Conservation (phyloP, 2,329 filamentous ascomycete genomes). For the Fusarium sp. region DNA sequence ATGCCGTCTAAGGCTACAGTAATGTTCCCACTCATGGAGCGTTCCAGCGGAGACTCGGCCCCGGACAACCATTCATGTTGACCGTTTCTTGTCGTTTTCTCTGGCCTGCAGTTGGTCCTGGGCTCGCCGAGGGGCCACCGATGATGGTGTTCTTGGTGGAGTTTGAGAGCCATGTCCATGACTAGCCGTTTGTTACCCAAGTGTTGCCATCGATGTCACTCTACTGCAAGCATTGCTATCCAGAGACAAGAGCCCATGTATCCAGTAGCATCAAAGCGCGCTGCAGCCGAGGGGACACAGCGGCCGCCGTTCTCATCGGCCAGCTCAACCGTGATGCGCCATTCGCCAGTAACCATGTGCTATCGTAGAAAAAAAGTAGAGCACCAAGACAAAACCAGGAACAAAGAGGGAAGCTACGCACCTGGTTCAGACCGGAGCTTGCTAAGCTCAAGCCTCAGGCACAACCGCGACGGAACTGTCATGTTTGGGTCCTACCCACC, state of each 20-base stretch:
- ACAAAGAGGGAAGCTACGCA: slow-evolving; percentile 25
- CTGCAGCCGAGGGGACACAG: slow-evolving; percentile 23
- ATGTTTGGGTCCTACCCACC: slow-evolving; percentile 39
- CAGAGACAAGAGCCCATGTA: slow-evolving; percentile 25
- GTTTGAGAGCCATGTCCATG: slow-evolving; percentile 24
- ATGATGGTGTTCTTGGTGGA: slow-evolving; percentile 36
- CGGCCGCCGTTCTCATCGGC: slow-evolving; percentile 31
- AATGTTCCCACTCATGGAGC: slow-evolving; percentile 3
- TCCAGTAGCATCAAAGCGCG: slow-evolving; percentile 9
- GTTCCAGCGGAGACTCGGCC: slow-evolving; percentile 7
- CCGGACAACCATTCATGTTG: neutral
- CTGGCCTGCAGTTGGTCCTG: neutral
- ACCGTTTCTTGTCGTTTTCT: neutral
- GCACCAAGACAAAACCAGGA: slow-evolving; percentile 10
- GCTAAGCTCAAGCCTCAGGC: slow-evolving; percentile 36
- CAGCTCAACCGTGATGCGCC: slow-evolving; percentile 10
- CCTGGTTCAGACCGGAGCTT: slow-evolving; percentile 3
- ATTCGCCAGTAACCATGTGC: slow-evolving; percentile 26
- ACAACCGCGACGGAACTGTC: slow-evolving; percentile 31
- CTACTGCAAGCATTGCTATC: slow-evolving; percentile 23
- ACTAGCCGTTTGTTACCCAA: slow-evolving; percentile 24
- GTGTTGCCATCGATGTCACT: slow-evolving; percentile 32
- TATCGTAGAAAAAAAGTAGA: slow-evolving; percentile 20
- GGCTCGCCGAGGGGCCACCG: slow-evolving; percentile 31
- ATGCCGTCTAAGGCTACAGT: slow-evolving; percentile 15